phyloP scores from a whole-genome alignment of 2,329 filamentous ascomycete species.

The Fusarium albidum region DNA sequence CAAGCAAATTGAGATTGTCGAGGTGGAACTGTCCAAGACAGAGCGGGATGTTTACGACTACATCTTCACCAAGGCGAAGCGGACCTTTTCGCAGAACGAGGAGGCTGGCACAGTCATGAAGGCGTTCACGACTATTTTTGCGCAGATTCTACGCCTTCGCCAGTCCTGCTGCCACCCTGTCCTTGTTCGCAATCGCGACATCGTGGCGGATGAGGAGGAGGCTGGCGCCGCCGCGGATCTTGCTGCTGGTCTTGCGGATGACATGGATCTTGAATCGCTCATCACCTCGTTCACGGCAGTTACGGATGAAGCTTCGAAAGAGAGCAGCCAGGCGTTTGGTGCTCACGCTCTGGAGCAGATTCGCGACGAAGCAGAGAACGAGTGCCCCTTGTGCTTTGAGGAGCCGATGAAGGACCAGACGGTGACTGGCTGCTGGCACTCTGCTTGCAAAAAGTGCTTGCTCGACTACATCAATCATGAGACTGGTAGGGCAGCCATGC shows the following conservation, averaged over 20 bases:
- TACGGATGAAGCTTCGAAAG: slow-evolving; percentile 70
- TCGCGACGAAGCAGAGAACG: slow-evolving; percentile 83
- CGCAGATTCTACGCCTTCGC: slow-evolving; percentile 89
- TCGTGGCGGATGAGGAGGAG: slow-evolving; percentile 89
- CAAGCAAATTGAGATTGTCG: slow-evolving; percentile 83
- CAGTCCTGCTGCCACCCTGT: slow-evolving; percentile 95
- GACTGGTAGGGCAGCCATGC: slow-evolving; percentile 75
- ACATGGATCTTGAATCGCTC: slow-evolving; percentile 92
- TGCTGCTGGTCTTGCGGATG: slow-evolving; percentile 83
- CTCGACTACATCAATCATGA: slow-evolving; percentile 90
- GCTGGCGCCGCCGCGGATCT: slow-evolving; percentile 78
- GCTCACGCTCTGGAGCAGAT: slow-evolving; percentile 91
- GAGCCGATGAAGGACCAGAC: slow-evolving; percentile 95
- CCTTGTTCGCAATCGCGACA: slow-evolving; percentile 82
- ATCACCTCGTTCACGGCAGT: slow-evolving; percentile 83
- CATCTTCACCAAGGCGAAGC: slow-evolving; percentile 83
- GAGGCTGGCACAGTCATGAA: slow-evolving; percentile 94
- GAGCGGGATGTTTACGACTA: slow-evolving; percentile 94
- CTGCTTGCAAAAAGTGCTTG: slow-evolving; percentile 93
- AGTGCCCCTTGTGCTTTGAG: slow-evolving; percentile 94
- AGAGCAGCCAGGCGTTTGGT: slow-evolving; percentile 70
- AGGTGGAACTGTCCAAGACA: slow-evolving; percentile 82
- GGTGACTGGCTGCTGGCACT: slow-evolving; percentile 98
- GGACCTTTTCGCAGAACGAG: slow-evolving; percentile 84
- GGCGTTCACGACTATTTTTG: slow-evolving; percentile 96